Evolutionary conservation across 345 rosid genomes (phyloP), one percentile per base, ranked within the genome.

Genomic region (Jatropha curcas): DNA sequence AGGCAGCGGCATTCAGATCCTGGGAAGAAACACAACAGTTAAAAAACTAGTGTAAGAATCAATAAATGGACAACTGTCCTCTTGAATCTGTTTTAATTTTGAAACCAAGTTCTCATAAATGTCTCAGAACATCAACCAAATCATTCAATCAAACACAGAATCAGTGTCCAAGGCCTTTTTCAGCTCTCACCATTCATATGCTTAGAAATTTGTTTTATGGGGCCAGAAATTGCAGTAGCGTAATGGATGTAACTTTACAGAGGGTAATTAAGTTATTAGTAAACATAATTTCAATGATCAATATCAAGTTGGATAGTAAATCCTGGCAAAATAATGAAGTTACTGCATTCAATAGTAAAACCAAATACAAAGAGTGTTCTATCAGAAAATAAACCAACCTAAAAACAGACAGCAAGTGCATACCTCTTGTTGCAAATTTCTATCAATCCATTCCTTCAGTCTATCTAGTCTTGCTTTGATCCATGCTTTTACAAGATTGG

Each of bases 341-440:
- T 28, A 37, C 3, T 58, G 11, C 28, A 22, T 31, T 57, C 46
- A 30, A 80, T 64, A 31, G 63, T 19, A 35, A 79, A 75, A 28
- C 13, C 53, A 22, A 45, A 51, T 22, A 13, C 53, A 22, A 45
- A 51, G 22, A 13, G 67, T 19, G 22, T 51, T 45, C 56, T 13
- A 69, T 45, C 43, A 39, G 46, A 65, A 53, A 28, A 41, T 22
- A 28, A 56, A 70, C 7, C 48, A 50, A 53, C 20, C 9, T 28
- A 65, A 14, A 41, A 50, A 63, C 20, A 11, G 41, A 43, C 24
- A 43, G 45, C 4, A 57, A 31, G 65, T 48, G 70, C 81, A 5
- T 68, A 95, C 99, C 96, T 95, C 99, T 76, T 91, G 98, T 67
- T 88, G 98, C 88, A 94, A 77, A 84, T 80, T 90, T 82, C 96